phyloP scores from a whole-genome alignment of 2,329 filamentous ascomycete genomes.

The Aspergillus hiratsukae region DNA sequence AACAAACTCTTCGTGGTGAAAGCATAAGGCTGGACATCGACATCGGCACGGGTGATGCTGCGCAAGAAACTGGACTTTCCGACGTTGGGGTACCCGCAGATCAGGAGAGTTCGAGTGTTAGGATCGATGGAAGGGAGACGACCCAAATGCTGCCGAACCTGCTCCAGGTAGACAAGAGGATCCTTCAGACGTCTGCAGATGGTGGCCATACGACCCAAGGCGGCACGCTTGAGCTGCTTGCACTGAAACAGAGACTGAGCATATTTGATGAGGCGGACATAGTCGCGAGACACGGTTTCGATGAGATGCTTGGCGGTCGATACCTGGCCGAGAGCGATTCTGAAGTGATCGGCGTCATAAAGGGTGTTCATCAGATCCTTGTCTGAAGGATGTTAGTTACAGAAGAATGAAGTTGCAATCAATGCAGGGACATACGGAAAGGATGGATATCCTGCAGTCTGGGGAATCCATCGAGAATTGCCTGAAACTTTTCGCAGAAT shows the following conservation, averaged over 20 bases:
- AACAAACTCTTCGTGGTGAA: conserved; percentile 98
- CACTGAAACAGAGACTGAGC: conserved; percentile 96
- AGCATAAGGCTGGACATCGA: conserved; percentile 95
- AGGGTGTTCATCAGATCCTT: conserved; percentile 92
- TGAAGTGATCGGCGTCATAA: conserved; percentile 97
- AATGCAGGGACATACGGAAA: conserved; percentile 61
- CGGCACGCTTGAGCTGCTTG: conserved; percentile 97
- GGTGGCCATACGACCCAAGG: conserved; percentile 95
- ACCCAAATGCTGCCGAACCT: conserved; percentile 92
- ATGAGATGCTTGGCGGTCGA: conserved; percentile 95
- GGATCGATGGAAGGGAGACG: conserved; percentile 98
- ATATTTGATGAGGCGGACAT: conserved; percentile 94
- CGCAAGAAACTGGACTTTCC: conserved; percentile 95
- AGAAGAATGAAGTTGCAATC: conserved; percentile 13
- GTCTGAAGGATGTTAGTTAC: conserved; percentile 38
- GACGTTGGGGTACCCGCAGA: conserved; percentile 96
- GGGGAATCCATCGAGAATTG: conserved; percentile 90
- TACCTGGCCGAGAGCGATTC: conserved; percentile 91
- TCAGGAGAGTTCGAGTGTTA: conserved; percentile 90
- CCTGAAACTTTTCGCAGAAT: conserved; percentile 86
- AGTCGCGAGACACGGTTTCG: conserved; percentile 92
- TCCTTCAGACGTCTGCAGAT: conserved; percentile 94
- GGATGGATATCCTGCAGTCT: conserved; percentile 91
- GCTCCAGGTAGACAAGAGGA: conserved; percentile 89
- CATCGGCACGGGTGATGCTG: conserved; percentile 88